Evolutionary conservation across 331 rosid genomes (phyloP).

Genomic region (Acacia pycnantha): DNA sequence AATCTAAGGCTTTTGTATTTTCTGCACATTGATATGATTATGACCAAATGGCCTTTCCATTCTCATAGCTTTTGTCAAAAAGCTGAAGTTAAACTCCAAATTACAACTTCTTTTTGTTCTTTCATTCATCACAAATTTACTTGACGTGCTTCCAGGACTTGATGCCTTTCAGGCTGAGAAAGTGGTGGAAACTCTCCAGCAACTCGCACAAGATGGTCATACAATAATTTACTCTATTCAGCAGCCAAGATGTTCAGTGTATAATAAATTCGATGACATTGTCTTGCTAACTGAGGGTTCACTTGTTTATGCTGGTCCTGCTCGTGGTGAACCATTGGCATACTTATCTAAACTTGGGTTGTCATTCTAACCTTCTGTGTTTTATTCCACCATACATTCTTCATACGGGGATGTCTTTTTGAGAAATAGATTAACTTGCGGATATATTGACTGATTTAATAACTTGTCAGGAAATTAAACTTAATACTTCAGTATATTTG

Average conservation of each 20-base stretch:
- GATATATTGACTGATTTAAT: neutral
- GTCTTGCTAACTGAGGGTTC: conserved; percentile 87
- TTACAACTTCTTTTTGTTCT: neutral
- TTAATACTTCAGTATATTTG: neutral
- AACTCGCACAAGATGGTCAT: conserved; percentile 94
- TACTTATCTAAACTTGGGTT: conserved; percentile 88
- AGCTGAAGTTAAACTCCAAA: neutral
- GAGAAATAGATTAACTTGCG: neutral
- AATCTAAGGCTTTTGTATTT: conserved; percentile 8
- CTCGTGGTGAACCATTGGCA: conserved; percentile 63
- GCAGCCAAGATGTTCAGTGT: conserved; percentile 93
- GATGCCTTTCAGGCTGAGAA: conserved; percentile 99
- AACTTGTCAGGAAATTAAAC: conserved; percentile 14
- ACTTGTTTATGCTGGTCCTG: conserved; percentile 92
- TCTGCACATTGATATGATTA: conserved; percentile 1
- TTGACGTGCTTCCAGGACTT: conserved; percentile 60
- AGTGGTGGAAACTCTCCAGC: conserved; percentile 87
- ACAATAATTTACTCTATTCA: conserved; percentile 94
- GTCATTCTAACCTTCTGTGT: conserved; percentile 32
- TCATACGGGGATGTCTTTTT: conserved; percentile 8
- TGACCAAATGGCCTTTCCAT: conserved; percentile 8
- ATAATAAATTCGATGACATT: conserved; percentile 81
- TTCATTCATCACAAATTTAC: conserved; percentile 25
- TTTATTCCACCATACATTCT: conserved; percentile 19
- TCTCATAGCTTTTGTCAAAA: conserved; percentile 1